phyloP scores from a whole-genome alignment of 805 yeast species.

The Teunomyces kruisii region DNA sequence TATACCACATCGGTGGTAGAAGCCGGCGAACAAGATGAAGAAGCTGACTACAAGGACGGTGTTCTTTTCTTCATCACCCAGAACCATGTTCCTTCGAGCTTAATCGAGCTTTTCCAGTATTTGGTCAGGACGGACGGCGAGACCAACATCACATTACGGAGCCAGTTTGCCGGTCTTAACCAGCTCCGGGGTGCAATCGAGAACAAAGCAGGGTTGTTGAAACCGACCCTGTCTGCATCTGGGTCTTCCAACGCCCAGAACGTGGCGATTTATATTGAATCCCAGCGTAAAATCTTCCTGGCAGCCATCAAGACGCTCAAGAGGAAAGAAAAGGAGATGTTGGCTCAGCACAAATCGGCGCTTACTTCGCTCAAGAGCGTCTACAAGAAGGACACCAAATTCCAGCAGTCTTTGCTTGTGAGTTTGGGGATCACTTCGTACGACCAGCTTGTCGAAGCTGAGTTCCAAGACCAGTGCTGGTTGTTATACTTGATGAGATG shows the following conservation, averaged over 20 bases:
- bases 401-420: slow-evolving; percentile 54
- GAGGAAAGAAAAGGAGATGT: slow-evolving; percentile 43
- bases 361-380: slow-evolving; percentile 57
- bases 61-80: slow-evolving; percentile 40
- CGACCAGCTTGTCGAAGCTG: slow-evolving; percentile 49
- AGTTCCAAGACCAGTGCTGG: slow-evolving; percentile 57
- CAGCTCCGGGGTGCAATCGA: slow-evolving; percentile 52
- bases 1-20: slow-evolving; percentile 39
- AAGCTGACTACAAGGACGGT: slow-evolving; percentile 26
- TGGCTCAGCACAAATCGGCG: slow-evolving; percentile 43
- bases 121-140: slow-evolving; percentile 36
- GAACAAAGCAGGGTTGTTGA: slow-evolving; percentile 39
- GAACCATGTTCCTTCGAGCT: slow-evolving; percentile 38
- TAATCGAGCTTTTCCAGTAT: slow-evolving; percentile 55
- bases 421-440: slow-evolving; percentile 57
- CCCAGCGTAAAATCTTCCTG: slow-evolving; percentile 51
- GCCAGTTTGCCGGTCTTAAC: slow-evolving; percentile 60
- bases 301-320: slow-evolving; percentile 45
- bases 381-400: slow-evolving; percentile 53
- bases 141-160: slow-evolving; percentile 45
- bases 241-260: slow-evolving; percentile 11
- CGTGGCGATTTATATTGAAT: slow-evolving; percentile 46
- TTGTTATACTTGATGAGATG: slow-evolving; percentile 64
- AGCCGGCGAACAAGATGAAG: slow-evolving; percentile 5
- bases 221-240: neutral